Percentiles rank a stretch among this genome's conserved stretches.
phyloP scores from a whole-genome alignment of 179 eudicot species.

The Pouteria campechiana region DNA sequence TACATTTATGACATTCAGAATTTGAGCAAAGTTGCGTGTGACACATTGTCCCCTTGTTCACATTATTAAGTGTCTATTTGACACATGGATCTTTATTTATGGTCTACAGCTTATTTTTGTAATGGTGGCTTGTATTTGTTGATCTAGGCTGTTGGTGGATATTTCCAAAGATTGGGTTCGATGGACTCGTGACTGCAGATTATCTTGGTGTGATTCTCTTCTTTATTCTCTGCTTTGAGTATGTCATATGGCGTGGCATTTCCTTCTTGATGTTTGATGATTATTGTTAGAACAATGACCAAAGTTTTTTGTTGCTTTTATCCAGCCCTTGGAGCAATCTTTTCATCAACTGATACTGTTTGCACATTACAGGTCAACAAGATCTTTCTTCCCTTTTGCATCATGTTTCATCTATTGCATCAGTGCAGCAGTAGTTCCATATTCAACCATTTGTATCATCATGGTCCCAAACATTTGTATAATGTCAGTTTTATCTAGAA shows the following conservation, averaged over 20 bases:
- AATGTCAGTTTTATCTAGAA: no score
- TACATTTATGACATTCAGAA: no score
- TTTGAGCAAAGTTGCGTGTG: no score
- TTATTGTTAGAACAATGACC: no score
- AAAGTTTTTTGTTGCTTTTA: neutral
- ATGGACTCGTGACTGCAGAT: constrained; percentile 52
- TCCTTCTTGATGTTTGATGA: neutral
- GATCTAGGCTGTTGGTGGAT: constrained; percentile 78
- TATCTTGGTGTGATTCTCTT: constrained; percentile 44
- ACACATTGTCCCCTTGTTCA: no score
- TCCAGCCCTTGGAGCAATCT: constrained; percentile 82
- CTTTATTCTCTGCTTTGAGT: neutral
- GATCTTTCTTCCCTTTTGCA: no score
- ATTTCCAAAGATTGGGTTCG: constrained; percentile 57
- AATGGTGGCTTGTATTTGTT: constrained; percentile 1
- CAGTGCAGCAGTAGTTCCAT: no score
- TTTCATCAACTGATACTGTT: constrained; percentile 93
- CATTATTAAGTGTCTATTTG: no score
- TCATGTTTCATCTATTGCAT: no score
- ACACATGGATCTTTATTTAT: no score
- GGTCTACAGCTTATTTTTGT: neutral
- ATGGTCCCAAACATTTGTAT: no score
- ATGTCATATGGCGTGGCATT: neutral
- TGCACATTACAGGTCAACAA: constrained; percentile 97
- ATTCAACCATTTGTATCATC: no score